phyloP scores from a whole-genome alignment of 352 stramenopile species.

The Pythium brassicae region DNA sequence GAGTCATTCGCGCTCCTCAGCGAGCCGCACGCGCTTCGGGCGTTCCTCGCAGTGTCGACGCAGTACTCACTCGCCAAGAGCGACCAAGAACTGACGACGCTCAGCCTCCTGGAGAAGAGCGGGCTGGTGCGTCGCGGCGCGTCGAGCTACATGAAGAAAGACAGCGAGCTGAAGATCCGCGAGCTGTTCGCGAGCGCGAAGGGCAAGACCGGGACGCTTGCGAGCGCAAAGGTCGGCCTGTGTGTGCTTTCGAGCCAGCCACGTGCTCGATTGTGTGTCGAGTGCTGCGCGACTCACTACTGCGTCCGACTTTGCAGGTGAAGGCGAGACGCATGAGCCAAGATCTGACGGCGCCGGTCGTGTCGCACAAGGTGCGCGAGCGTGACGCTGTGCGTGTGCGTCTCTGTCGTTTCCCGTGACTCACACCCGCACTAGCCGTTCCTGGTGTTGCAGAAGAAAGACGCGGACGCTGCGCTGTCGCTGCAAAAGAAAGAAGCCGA shows the following conservation, averaged over 20 bases:
- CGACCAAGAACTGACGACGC: slow-evolving; percentile 28
- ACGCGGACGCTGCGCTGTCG: slow-evolving; percentile 12
- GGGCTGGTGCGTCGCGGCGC: slow-evolving; percentile 19
- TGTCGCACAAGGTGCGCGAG: not conserved
- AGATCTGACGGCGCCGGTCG: slow-evolving; percentile 5
- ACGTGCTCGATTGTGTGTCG: no score
- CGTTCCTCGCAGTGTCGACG: slow-evolving; percentile 31
- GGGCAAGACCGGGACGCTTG: not conserved
- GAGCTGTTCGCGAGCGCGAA: slow-evolving; percentile 7
- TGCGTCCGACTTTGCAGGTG: not conserved
- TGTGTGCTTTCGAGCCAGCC: no score
- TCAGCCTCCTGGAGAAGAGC: slow-evolving; percentile 35
- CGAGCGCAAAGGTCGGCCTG: slow-evolving; percentile 8
- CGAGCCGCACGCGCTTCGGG: slow-evolving; percentile 13
- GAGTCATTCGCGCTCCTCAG: slow-evolving; percentile 31
- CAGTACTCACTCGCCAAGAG: slow-evolving; percentile 31
- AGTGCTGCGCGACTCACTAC: not conserved
- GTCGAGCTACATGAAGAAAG: slow-evolving; percentile 22
- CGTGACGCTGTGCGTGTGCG: not conserved
- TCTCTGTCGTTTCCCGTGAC: not conserved
- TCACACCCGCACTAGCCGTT: not conserved
- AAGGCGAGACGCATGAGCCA: slow-evolving; percentile 7
- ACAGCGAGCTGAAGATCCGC: not conserved
- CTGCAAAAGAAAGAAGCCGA: slow-evolving; percentile 6
- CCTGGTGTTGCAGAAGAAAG: slow-evolving; percentile 22